phyloP scores from a whole-genome alignment of 495 filamentous ascomycete genomes.

The Penicillium longicatenatum region DNA sequence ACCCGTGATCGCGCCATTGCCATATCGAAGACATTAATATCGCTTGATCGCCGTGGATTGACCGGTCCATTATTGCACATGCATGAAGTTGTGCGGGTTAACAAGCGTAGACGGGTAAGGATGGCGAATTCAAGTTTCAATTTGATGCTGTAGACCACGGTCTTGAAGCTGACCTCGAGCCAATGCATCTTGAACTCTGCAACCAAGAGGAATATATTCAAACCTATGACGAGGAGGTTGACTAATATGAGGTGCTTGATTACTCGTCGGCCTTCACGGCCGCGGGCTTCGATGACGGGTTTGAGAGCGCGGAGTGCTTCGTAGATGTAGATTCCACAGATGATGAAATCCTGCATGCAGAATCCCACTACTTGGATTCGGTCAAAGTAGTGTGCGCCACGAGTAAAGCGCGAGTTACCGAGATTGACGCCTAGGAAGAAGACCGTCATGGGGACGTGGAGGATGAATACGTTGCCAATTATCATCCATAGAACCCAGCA shows the following conservation, averaged over 20 bases:
- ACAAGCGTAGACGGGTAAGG: conserved; percentile 29
- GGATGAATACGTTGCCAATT: conserved; percentile 48
- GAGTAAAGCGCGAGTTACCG: conserved; percentile 25
- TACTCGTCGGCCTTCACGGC: conserved; percentile 34
- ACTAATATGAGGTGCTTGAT: conserved; percentile 55
- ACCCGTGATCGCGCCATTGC: background rate
- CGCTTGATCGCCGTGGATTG: conserved; percentile 15
- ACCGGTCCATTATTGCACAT: conserved; percentile 3
- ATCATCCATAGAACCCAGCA: conserved; percentile 57
- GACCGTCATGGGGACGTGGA: conserved; percentile 51
- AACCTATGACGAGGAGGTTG: conserved; percentile 50
- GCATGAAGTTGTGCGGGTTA: conserved; percentile 17
- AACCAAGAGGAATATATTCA: conserved; percentile 53
- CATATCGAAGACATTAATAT: conserved; percentile 24
- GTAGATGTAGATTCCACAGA: conserved; percentile 57
- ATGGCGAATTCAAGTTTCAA: conserved; percentile 63
- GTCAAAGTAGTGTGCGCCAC: conserved; percentile 47
- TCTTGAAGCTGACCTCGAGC: conserved; percentile 50
- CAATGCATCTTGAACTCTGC: conserved; percentile 50
- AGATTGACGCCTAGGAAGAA: conserved; percentile 44
- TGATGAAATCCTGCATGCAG: conserved; percentile 56
- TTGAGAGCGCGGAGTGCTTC: conserved; percentile 39
- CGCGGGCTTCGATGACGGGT: conserved; percentile 24
- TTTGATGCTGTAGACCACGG: conserved; percentile 59
- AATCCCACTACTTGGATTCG: conserved; percentile 58